These are phyloP conservation scores for Bacidia gigantensis DNA, from an alignment of 495 filamentous ascomycete genomes.

Conservation along the genomic window DNA sequence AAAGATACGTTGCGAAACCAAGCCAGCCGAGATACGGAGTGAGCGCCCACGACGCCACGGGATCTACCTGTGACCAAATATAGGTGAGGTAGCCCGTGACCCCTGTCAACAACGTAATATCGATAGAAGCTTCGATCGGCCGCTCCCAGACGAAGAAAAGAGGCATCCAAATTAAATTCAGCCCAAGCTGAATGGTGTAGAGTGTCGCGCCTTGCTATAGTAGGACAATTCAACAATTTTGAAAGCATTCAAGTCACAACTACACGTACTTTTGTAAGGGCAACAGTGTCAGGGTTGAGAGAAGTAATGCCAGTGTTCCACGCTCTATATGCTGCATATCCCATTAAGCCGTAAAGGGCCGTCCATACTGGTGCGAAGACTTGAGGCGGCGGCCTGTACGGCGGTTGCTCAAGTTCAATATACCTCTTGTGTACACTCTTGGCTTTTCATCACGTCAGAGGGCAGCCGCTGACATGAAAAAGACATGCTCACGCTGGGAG, in stretches of 20 bases:
- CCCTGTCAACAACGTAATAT: constrained; percentile 60
- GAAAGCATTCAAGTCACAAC: no score
- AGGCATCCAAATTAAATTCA: constrained; percentile 88
- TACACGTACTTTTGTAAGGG: constrained; percentile 29
- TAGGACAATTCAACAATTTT: constrained; percentile 16
- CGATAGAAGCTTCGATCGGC: constrained; percentile 58
- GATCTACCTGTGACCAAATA: constrained; percentile 61
- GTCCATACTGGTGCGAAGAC: constrained; percentile 84
- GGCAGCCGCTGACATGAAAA: neutral
- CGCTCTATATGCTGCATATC: constrained; percentile 68
- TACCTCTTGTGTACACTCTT: constrained; percentile 50
- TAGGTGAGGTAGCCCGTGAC: constrained; percentile 56
- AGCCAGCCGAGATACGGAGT: constrained; percentile 74
- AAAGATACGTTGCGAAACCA: constrained; percentile 69
- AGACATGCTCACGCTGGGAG: constrained; percentile 35
- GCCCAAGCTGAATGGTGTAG: constrained; percentile 68
- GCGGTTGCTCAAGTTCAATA: constrained; percentile 58
- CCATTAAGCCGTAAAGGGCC: constrained; percentile 73
- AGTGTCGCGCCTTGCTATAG: constrained; percentile 53
- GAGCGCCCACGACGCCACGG: constrained; percentile 54
- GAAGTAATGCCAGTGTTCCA: constrained; percentile 44
- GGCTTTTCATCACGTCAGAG: constrained; percentile 20
- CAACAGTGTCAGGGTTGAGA: constrained; percentile 24
- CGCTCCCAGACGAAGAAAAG: constrained; percentile 67
- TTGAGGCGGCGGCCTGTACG: constrained; percentile 60